Conservation (phyloP, 768 basidiomycete species). For the Suillus sp. region DNA sequence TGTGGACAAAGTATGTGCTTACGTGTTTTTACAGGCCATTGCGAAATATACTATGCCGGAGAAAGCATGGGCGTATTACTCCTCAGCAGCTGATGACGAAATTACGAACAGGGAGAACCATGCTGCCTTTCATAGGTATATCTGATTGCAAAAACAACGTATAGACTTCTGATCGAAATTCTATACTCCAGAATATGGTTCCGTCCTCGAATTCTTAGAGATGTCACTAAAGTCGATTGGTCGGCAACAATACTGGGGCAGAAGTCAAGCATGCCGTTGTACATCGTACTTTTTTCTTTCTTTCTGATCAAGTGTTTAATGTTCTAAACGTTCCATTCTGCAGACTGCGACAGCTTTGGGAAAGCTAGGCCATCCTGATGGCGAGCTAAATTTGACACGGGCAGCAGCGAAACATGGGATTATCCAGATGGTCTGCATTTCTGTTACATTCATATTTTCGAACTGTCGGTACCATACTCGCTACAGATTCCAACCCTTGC, state of each 20-base stretch:
- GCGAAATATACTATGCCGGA: conserved; percentile 76
- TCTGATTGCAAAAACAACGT: too few relatives aligned
- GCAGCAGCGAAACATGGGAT: conserved; percentile 76
- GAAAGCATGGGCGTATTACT: conserved; percentile 92
- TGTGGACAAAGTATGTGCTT: background rate
- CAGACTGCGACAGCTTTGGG: conserved; percentile 77
- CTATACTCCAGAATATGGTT: conserved; percentile 69
- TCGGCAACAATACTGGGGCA: conserved; percentile 77
- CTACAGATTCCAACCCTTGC: conserved; percentile 86
- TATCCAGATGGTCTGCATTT: conserved; percentile 59
- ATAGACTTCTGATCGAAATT: background rate
- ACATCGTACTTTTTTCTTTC: conserved; percentile 53
- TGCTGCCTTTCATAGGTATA: conserved; percentile 79
- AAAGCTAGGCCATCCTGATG: conserved; percentile 91
- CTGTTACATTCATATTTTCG: conserved; percentile 4
- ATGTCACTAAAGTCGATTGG: conserved; percentile 81
- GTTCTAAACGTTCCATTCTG: conserved; percentile 11
- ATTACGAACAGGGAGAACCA: conserved; percentile 86
- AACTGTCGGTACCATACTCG: background rate
- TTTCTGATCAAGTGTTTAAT: background rate
- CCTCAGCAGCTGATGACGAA: conserved; percentile 89
- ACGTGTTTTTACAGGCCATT: conserved; percentile 55
- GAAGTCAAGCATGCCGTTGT: conserved; percentile 70
- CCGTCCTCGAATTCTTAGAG: conserved; percentile 77
- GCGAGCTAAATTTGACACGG: conserved; percentile 83